Conservation (phyloP, 2,329 filamentous ascomycete genomes). For the Aspergillus arachidicola region DNA sequence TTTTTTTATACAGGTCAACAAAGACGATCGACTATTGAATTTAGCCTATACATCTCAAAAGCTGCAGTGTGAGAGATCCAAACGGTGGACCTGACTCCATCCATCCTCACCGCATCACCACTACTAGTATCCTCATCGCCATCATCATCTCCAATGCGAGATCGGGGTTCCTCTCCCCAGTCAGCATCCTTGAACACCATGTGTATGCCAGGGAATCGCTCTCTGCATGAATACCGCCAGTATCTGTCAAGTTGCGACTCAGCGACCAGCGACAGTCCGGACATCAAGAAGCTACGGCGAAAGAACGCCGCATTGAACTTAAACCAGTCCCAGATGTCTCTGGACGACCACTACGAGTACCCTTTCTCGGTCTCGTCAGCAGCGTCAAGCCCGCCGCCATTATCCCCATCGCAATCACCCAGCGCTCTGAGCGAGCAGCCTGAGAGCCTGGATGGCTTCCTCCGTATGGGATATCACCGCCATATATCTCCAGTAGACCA, state of each 20-base stretch:
- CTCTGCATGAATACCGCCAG: slow-evolving; percentile 42
- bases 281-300: slow-evolving; percentile 34
- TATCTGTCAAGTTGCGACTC: slow-evolving; percentile 32
- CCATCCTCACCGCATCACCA: slow-evolving; percentile 5
- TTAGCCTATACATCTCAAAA: slow-evolving; percentile 3
- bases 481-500: background rate
- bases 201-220: slow-evolving; percentile 16
- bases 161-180: slow-evolving; percentile 7
- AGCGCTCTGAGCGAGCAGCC: slow-evolving; percentile 35
- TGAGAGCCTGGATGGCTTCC: slow-evolving; percentile 26
- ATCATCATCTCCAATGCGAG: slow-evolving; percentile 13
- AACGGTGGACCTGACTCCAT: background rate
- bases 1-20: slow-evolving; percentile 1
- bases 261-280: slow-evolving; percentile 27
- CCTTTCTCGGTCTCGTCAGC: slow-evolving; percentile 32
- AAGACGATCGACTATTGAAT: slow-evolving; percentile 1
- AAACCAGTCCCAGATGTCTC: slow-evolving; percentile 21
- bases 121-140: background rate
- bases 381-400: slow-evolving; percentile 38
- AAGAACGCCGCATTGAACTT: slow-evolving; percentile 38
- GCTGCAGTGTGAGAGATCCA: slow-evolving; percentile 2
- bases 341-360: slow-evolving; percentile 21
- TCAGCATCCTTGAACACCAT: slow-evolving; percentile 12
- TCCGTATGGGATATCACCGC: slow-evolving; percentile 19
- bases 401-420: slow-evolving; percentile 41